Percentiles rank a stretch among this genome's conserved stretches.
Evolutionary conservation across 148 eudicot species (phyloP).

Genomic region (Rhododendron vialii): DNA sequence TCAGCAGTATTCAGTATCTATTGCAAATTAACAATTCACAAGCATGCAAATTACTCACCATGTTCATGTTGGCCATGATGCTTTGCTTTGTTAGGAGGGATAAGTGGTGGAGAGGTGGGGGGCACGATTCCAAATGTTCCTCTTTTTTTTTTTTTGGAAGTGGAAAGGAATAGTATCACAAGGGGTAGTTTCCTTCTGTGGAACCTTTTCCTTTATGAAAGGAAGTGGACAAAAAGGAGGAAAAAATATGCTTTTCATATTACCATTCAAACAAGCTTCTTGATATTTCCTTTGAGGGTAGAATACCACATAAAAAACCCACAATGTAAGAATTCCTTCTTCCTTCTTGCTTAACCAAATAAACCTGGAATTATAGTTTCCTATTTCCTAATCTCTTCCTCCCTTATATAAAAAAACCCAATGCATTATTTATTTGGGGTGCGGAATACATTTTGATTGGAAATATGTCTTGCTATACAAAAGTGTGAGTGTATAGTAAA

Average conservation of each 20-base stretch:
- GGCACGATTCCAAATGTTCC: not conserved
- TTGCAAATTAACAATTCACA: not conserved
- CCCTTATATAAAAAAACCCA: not conserved
- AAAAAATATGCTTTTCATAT: not conserved
- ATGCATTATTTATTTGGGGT: not conserved
- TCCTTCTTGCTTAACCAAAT: not conserved
- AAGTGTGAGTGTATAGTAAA: not conserved
- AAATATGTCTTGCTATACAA: not conserved
- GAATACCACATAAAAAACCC: not conserved
- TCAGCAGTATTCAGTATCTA: not conserved
- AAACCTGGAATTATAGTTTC: not conserved
- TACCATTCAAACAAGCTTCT: not conserved
- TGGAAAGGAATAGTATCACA: not conserved
- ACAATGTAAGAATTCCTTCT: not conserved
- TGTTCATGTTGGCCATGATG: not conserved
- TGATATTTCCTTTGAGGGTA: not conserved
- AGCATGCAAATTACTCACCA: not conserved
- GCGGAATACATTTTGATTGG: not conserved
- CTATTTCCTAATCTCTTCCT: not conserved
- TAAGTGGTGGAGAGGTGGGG: not conserved
- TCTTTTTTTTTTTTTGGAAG: not conserved
- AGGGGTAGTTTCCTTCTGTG: not conserved
- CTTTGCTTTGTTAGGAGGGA: not conserved
- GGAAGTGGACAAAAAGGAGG: not conserved
- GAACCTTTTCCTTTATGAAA: not conserved